Evolutionary conservation across 345 rosid species (phyloP).

Genomic region (Acer saccharum): DNA sequence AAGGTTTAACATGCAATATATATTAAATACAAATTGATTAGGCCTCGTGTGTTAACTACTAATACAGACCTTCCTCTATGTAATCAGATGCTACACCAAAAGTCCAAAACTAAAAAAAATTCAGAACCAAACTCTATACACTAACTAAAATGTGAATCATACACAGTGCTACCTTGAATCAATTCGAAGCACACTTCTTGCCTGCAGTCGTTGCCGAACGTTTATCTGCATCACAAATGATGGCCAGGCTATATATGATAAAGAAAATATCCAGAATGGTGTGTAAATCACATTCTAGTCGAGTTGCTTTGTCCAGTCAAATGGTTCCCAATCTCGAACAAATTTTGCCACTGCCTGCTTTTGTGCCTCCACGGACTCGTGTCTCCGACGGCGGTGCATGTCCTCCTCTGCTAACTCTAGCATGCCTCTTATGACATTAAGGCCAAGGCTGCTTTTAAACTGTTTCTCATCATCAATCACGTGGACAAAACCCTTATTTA

Average conservation of each 20-base stretch:
- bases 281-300: conserved; percentile 30
- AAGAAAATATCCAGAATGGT: not conserved
- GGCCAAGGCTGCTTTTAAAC: conserved; percentile 80
- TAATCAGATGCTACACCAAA: too few relatives aligned
- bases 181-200: not conserved
- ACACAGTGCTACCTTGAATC: not conserved
- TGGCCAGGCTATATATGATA: not conserved
- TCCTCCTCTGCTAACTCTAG: conserved; percentile 77
- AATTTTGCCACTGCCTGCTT: conserved; percentile 63
- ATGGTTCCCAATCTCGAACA: conserved; percentile 70
- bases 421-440: conserved; percentile 93
- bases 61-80: not conserved
- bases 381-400: conserved; percentile 74
- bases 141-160: not conserved
- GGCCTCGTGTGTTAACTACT: not conserved
- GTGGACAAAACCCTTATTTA: conserved; percentile 79
- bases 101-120: too few relatives aligned
- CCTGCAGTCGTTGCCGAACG: not conserved
- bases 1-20: too few relatives aligned
- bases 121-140: not conserved
- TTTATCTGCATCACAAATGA: not conserved
- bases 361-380: conserved; percentile 65
- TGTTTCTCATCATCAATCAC: conserved; percentile 92
- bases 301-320: conserved; percentile 93
- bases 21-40: too few relatives aligned